These are phyloP conservation scores for Aspergillus sp. DNA, from an alignment of 2,329 filamentous ascomycete species.

Conservation along the genomic window DNA sequence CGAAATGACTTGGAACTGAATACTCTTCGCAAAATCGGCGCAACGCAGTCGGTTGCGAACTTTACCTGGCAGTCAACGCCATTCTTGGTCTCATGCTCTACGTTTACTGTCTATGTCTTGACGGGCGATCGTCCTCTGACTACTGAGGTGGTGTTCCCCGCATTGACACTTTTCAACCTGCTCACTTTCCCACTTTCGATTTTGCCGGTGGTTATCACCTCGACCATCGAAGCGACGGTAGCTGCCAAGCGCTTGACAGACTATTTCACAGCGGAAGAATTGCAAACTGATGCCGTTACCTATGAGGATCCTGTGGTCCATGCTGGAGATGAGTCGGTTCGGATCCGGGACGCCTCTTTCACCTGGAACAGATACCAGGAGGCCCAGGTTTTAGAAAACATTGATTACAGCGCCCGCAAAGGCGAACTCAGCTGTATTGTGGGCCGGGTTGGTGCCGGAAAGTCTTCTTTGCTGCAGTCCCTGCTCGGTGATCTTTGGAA, in stretches of 20 bases:
- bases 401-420: constrained; percentile 85
- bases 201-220: constrained; percentile 95
- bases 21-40: constrained; percentile 92
- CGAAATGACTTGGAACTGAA: constrained; percentile 94
- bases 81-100: constrained; percentile 95
- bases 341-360: constrained; percentile 79
- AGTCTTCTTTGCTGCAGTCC: constrained; percentile 85
- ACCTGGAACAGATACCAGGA: constrained; percentile 87
- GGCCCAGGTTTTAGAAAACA: constrained; percentile 66
- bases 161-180: constrained; percentile 87
- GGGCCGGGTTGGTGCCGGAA: constrained; percentile 88
- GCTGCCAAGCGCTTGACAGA: constrained; percentile 79
- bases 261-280: constrained; percentile 82
- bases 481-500: constrained; percentile 93
- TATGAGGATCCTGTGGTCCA: constrained; percentile 66
- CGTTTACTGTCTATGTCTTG: constrained; percentile 89
- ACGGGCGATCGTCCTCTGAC: constrained; percentile 76
- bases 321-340: constrained; percentile 77
- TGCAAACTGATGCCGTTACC: constrained; percentile 78
- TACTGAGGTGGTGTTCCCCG: constrained; percentile 94
- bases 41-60: constrained; percentile 87
- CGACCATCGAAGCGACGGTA: constrained; percentile 92
- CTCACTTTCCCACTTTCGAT: constrained; percentile 92
- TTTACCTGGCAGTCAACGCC: constrained; percentile 98
- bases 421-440: constrained; percentile 91